Evolutionary conservation across 2,329 filamentous ascomycete genomes (phyloP).

Genomic region (Hortaea werneckii): DNA sequence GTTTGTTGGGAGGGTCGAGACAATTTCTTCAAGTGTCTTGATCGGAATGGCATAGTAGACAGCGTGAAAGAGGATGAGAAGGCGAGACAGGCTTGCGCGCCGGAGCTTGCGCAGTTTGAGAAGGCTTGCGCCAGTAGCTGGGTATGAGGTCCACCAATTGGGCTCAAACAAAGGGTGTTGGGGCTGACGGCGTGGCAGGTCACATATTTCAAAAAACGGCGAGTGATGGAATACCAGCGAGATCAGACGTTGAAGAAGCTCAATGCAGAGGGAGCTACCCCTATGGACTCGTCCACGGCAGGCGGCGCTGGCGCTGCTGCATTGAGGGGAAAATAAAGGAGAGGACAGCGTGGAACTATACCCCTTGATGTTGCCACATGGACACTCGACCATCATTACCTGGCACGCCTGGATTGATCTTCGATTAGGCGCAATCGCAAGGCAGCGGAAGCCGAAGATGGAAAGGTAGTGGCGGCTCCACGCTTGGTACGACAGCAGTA

Average conservation of each 20-base stretch:
- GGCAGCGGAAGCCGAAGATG: too few species aligned
- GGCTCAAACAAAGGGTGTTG: not conserved
- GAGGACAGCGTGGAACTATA: not conserved
- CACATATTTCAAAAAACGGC: conserved; percentile 94
- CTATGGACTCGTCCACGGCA: conserved; percentile 8
- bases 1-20: conserved; percentile 88
- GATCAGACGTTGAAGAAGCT: conserved; percentile 67
- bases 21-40: conserved; percentile 77
- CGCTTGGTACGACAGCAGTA: too few species aligned
- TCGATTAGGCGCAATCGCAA: too few species aligned
- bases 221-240: conserved; percentile 85
- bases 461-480: too few species aligned
- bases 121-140: conserved; percentile 79
- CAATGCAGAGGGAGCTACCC: conserved; percentile 33
- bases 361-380: too few species aligned
- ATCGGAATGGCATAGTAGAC: conserved; percentile 72
- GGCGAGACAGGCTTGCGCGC: conserved; percentile 45
- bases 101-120: conserved; percentile 60
- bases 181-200: conserved; percentile 46
- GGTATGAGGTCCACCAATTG: conserved; percentile 46
- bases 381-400: too few species aligned
- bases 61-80: conserved; percentile 47
- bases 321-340: conserved; percentile 5
- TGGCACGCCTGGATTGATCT: too few species aligned
- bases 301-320: conserved; percentile 7